Evolutionary conservation across 805 yeast genomes (phyloP).

Genomic region (Teunomyces gatunensis): DNA sequence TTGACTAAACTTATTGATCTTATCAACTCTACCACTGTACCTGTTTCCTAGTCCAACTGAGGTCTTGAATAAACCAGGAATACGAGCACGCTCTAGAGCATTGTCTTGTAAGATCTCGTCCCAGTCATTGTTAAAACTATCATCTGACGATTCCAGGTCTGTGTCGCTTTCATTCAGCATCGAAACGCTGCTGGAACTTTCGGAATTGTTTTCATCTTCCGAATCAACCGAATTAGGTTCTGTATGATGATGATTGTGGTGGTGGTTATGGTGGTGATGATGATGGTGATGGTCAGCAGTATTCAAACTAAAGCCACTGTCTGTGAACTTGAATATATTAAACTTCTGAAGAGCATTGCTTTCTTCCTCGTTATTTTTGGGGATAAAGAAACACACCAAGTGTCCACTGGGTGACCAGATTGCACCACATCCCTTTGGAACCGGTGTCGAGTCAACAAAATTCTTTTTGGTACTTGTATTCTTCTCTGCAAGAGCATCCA

Average conservation of each 20-base stretch:
- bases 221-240: not conserved
- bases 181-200: not conserved
- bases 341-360: slow-evolving; percentile 46
- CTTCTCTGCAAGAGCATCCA: slow-evolving; percentile 1
- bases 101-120: slow-evolving; percentile 62
- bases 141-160: slow-evolving; percentile 41
- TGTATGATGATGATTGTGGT: not conserved
- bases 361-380: slow-evolving; percentile 35
- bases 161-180: slow-evolving; percentile 16
- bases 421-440: slow-evolving; percentile 94
- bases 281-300: slow-evolving; percentile 13
- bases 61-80: slow-evolving; percentile 50
- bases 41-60: slow-evolving; percentile 40
- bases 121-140: slow-evolving; percentile 66
- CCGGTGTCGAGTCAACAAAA: slow-evolving; percentile 74
- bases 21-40: slow-evolving; percentile 20
- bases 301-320: slow-evolving; percentile 47
- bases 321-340: slow-evolving; percentile 42
- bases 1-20: slow-evolving; percentile 36
- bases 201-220: not conserved
- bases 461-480: slow-evolving; percentile 13
- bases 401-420: slow-evolving; percentile 79
- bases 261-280: slow-evolving; percentile 9
- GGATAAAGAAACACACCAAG: slow-evolving; percentile 77
- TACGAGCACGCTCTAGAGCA: slow-evolving; percentile 45